Base-by-base conservation (phyloP, 148 eudicot genomes). In the Polygonum maritimum region DNA sequence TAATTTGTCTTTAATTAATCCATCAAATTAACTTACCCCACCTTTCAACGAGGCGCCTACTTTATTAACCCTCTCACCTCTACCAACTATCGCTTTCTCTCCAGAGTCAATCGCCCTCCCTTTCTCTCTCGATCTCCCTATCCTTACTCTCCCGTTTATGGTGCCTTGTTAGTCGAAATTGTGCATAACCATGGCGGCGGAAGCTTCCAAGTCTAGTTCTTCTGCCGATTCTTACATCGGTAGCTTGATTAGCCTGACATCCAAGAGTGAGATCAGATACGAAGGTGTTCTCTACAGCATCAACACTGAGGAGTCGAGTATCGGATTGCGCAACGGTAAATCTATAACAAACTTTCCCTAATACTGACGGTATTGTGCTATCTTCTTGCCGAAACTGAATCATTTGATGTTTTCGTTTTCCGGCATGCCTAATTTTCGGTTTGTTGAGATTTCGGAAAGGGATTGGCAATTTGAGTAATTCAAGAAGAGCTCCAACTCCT, bases 221-320 rank as follows among this genome's bases (percentile, higher is more conserved):
- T 78, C 91, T 48, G 91, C 94, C 47, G 93, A 93, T 87, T 86
- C 97, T 14, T 91, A 93, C 84, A 82, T 93, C 77, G 97, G 98
- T 0, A 91, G 98, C 78, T 80, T 91, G 80, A 93, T 93, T 58
- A 91, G 94, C 74, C 75, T 93, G 75, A 91, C 92, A 10, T 89
- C 98, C 8, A 93, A 89, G 83, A 88, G 92, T 57, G 98, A 93
- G 85, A 93, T 93, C 81, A 79, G 97, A 76, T 91, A 91, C 48
- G 97, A 93, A 82, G 97, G 97, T 14, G 73, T 93, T 81, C 80
- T 93, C 39, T 93, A 87, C 79, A 88, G 84, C 74, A 88, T 93
- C 88, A 87, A 91, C 82, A 85, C 97, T 11, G 91, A 86, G 0
- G 98, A 93, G 63, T 91, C 97, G 48, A 91, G 90, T 78, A 89